Evolutionary conservation across 2,329 filamentous ascomycete genomes (phyloP).

Genomic region (Paecilomyces sp.): DNA sequence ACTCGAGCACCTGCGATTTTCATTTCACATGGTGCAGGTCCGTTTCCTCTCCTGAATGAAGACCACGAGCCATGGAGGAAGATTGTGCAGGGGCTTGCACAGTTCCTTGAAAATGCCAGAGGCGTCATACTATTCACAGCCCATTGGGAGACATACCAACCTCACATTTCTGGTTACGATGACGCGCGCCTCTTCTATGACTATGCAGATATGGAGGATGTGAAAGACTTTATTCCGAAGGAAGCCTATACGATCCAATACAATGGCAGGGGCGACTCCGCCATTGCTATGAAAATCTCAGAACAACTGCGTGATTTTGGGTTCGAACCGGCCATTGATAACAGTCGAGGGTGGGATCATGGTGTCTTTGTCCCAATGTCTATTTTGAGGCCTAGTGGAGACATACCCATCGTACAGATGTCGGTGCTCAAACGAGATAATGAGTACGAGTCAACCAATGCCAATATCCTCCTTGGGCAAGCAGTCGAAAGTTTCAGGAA

Average conservation of each 20-base stretch:
- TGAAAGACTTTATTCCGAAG: slow-evolving; percentile 1
- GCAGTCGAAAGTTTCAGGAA: slow-evolving; percentile 5
- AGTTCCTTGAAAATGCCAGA: not conserved
- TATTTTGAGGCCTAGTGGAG: slow-evolving; percentile 3
- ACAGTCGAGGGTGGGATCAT: slow-evolving; percentile 6
- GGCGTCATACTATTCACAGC: slow-evolving; percentile 8
- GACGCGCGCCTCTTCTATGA: slow-evolving; percentile 7
- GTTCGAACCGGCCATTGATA: slow-evolving; percentile 3
- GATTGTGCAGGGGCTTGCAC: not conserved
- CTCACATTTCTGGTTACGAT: slow-evolving; percentile 4
- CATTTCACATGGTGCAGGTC: not conserved
- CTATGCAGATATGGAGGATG: slow-evolving; percentile 1
- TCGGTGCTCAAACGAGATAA: slow-evolving; percentile 6
- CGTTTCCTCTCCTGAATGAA: not conserved
- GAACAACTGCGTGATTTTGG: slow-evolving; percentile 4
- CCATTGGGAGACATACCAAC: slow-evolving; percentile 6
- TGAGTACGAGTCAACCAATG: not conserved
- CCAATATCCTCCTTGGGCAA: slow-evolving; percentile 4
- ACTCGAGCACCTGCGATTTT: not conserved
- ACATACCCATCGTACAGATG: slow-evolving; percentile 6
- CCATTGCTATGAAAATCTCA: slow-evolving; percentile 4
- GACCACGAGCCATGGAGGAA: not conserved
- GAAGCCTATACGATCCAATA: slow-evolving; percentile 7
- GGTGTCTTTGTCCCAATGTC: slow-evolving; percentile 7
- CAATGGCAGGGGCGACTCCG: slow-evolving; percentile 4